These are phyloP conservation scores for Emergomyces pasteurianus DNA, from an alignment of 2,329 filamentous ascomycete genomes.

Conservation along the genomic window DNA sequence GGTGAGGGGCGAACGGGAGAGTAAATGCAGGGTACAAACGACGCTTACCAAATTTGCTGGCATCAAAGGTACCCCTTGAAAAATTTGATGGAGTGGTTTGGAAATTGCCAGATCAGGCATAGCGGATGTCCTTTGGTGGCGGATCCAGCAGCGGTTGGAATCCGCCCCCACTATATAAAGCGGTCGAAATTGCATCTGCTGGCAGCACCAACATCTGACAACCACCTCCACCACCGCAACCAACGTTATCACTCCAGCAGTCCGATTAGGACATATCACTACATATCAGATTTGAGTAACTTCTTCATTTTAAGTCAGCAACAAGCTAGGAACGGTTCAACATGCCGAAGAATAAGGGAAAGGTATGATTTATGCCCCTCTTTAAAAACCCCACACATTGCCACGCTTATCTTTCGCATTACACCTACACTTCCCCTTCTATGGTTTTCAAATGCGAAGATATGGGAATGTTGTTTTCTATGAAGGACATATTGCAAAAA, in stretches of 20 bases:
- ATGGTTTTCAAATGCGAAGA: neutral
- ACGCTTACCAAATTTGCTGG: neutral
- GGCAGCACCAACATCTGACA: neutral
- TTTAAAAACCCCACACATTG: conserved; percentile 13
- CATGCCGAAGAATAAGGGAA: conserved; percentile 99
- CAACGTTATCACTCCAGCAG: neutral
- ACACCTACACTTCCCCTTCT: neutral
- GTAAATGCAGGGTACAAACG: neutral
- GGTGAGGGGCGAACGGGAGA: neutral
- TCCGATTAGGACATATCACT: neutral
- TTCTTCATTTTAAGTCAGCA: conserved; percentile 1
- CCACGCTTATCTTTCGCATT: conserved; percentile 5
- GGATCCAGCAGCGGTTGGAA: conserved; percentile 1
- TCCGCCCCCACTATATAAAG: conserved; percentile 14
- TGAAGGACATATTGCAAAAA: neutral
- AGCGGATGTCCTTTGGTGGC: conserved; percentile 11
- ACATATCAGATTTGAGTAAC: conserved; percentile 13
- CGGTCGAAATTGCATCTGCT: conserved; percentile 13
- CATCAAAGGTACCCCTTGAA: neutral
- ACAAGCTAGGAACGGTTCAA: conserved; percentile 23
- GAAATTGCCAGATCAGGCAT: conserved; percentile 4
- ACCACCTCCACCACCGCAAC: neutral
- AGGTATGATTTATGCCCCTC: conserved; percentile 49
- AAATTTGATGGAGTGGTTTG: neutral
- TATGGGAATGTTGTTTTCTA: neutral